Percentiles rank a stretch among this genome's conserved stretches.
These are phyloP conservation scores for Aspergillus viridinutans DNA, from an alignment of 2,329 filamentous ascomycete genomes.

Conservation along the genomic window DNA sequence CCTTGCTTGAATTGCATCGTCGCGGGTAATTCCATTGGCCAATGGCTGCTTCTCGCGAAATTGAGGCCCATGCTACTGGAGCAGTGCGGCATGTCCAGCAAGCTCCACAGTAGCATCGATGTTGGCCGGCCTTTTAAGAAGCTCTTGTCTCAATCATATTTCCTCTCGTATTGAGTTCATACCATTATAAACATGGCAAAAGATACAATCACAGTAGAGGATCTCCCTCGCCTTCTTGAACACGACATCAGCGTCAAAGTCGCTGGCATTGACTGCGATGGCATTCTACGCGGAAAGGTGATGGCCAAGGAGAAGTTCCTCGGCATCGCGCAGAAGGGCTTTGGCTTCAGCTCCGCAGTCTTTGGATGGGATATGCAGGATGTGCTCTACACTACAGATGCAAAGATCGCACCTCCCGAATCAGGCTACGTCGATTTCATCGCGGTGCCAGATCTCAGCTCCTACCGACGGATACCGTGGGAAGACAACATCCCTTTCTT, in stretches of 20 bases:
- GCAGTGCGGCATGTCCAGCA: background rate
- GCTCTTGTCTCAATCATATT: background rate
- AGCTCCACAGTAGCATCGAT: background rate
- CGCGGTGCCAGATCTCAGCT: constrained; percentile 70
- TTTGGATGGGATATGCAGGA: constrained; percentile 98
- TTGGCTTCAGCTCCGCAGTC: constrained; percentile 87
- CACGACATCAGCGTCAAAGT: constrained; percentile 77
- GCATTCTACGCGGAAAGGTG: constrained; percentile 79
- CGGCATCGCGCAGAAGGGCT: constrained; percentile 69
- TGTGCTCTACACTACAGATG: constrained; percentile 64
- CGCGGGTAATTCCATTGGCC: background rate
- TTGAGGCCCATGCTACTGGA: background rate
- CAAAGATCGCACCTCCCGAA: constrained; percentile 73
- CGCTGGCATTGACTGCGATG: constrained; percentile 80
- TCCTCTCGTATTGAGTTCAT: background rate
- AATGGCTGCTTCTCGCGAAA: background rate
- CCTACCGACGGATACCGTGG: constrained; percentile 81
- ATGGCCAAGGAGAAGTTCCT: constrained; percentile 91
- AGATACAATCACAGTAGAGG: constrained; percentile 50
- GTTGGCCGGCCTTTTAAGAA: background rate
- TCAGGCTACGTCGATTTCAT: constrained; percentile 85
- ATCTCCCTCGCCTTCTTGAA: constrained; percentile 61
- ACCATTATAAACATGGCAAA: constrained; percentile 8
- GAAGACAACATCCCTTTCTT: constrained; percentile 82
- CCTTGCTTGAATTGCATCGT: background rate